phyloP scores from a whole-genome alignment of 805 yeast genomes.

The Candida vartiovaarae region DNA sequence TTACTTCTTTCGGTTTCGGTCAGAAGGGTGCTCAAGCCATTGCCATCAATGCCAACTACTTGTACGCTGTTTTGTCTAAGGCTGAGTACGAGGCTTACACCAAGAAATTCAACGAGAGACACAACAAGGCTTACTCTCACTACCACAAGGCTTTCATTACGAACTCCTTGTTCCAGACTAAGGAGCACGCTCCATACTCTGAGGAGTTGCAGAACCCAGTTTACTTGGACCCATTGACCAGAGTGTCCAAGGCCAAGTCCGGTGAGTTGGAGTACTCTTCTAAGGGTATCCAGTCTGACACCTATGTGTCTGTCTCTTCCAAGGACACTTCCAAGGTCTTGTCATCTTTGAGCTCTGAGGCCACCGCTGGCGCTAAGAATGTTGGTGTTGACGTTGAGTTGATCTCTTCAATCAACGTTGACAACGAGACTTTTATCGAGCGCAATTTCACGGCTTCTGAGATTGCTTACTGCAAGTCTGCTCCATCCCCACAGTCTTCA shows the following conservation, averaged over 20 bases:
- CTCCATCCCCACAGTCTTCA: conserved; percentile 80
- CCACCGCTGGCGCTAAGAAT: conserved; percentile 35
- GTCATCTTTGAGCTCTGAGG: conserved; percentile 41
- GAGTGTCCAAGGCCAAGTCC: conserved; percentile 32
- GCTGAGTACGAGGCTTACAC: conserved; percentile 65
- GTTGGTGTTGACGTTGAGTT: conserved; percentile 98
- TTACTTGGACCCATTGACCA: conserved; percentile 91
- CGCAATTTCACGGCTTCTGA: conserved; percentile 86
- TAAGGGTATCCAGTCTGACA: conserved; percentile 42
- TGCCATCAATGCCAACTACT: conserved; percentile 87
- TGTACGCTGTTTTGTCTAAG: conserved; percentile 75
- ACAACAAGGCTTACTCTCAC: conserved; percentile 87
- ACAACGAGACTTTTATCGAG: conserved; percentile 85
- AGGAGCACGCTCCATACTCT: conserved; percentile 88
- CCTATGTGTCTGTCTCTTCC: conserved; percentile 41
- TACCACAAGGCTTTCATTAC: conserved; percentile 91
- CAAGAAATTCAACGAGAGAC: conserved; percentile 66
- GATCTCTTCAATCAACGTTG: conserved; percentile 69
- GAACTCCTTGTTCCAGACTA: conserved; percentile 87
- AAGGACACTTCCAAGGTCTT: conserved; percentile 60
- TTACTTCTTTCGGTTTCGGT: conserved; percentile 98
- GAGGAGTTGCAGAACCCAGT: conserved; percentile 85
- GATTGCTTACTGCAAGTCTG: conserved; percentile 64
- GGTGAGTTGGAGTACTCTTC: conserved; percentile 41
- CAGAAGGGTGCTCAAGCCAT: conserved; percentile 98